Evolutionary conservation across 78 protist species (phyloP).

Genomic region (Dictyostelium firmibasis): DNA sequence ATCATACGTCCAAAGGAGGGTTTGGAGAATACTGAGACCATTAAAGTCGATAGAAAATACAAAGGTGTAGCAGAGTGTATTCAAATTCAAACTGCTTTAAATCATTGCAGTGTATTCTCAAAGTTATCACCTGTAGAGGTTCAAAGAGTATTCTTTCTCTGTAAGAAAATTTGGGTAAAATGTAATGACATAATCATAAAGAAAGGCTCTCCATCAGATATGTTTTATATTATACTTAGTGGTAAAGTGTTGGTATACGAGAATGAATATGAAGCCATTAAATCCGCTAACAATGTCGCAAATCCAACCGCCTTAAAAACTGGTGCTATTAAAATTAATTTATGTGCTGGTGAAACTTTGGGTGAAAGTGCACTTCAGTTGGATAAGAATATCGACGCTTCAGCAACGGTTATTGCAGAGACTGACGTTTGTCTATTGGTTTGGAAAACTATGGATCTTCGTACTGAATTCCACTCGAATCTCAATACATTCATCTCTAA

Average conservation of each 20-base stretch:
- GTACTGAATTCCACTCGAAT: neutral
- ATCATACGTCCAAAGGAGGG: conserved; percentile 59
- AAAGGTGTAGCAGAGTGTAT: conserved; percentile 27
- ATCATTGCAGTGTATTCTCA: conserved; percentile 29
- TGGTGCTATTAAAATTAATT: neutral
- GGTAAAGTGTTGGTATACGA: conserved; percentile 56
- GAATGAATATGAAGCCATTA: neutral
- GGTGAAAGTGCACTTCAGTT: conserved; percentile 74
- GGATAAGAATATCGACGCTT: neutral
- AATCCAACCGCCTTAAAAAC: neutral
- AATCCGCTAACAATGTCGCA: neutral
- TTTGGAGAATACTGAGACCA: conserved; percentile 31
- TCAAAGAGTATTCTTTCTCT: conserved; percentile 1
- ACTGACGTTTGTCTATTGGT: conserved; percentile 35
- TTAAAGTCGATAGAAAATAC: conserved; percentile 37
- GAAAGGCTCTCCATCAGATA: conserved; percentile 15
- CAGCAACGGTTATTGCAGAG: conserved; percentile 62
- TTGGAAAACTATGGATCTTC: conserved; percentile 14
- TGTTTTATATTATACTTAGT: conserved; percentile 25
- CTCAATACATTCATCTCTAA: neutral
- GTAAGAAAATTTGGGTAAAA: conserved; percentile 7
- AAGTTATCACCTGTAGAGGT: conserved; percentile 40
- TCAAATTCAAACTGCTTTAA: conserved; percentile 32
- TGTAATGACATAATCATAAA: conserved; percentile 12
- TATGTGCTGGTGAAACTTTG: conserved; percentile 72